Percentiles rank a stretch among this genome's conserved stretches.
Conservation (phyloP, 169 alveolate genomes). For the Eimeria praecox region DNA sequence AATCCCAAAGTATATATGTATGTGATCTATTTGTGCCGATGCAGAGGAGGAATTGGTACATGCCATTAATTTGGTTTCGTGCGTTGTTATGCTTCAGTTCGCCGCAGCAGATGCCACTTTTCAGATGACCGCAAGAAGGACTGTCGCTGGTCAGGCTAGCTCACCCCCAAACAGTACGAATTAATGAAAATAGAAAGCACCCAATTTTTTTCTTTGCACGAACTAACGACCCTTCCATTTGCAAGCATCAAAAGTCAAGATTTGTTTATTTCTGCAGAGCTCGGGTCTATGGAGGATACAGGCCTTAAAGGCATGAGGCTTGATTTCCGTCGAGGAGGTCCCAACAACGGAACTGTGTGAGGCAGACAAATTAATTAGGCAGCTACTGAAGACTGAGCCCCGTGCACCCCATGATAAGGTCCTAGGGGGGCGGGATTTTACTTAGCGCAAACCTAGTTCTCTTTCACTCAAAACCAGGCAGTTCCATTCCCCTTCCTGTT, state of each 20-base stretch:
- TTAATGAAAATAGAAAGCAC: not conserved
- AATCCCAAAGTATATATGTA: not conserved
- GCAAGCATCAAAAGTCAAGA: not conserved
- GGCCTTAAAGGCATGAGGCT: slow-evolving; percentile 62
- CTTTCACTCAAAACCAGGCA: not conserved
- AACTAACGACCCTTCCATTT: not conserved
- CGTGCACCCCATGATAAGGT: not conserved
- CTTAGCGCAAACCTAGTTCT: not conserved
- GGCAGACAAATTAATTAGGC: slow-evolving; percentile 8
- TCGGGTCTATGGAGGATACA: slow-evolving; percentile 29
- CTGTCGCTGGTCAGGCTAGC: slow-evolving; percentile 49
- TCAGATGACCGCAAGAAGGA: slow-evolving; percentile 50
- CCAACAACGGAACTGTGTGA: slow-evolving; percentile 42
- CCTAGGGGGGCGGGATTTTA: not conserved
- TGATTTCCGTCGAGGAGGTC: slow-evolving; percentile 60
- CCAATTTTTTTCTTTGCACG: not conserved
- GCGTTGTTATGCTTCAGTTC: slow-evolving; percentile 15
- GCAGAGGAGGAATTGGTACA: not conserved
- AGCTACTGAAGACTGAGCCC: not conserved
- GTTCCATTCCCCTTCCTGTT: not conserved
- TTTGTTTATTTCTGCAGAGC: slow-evolving; percentile 17
- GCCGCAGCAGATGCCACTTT: slow-evolving; percentile 29
- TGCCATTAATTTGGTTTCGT: not conserved
- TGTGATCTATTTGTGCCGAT: not conserved
- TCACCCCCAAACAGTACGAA: slow-evolving; percentile 53